Conservation (phyloP, 306 rosid species). For the Potentilla sterilis region DNA sequence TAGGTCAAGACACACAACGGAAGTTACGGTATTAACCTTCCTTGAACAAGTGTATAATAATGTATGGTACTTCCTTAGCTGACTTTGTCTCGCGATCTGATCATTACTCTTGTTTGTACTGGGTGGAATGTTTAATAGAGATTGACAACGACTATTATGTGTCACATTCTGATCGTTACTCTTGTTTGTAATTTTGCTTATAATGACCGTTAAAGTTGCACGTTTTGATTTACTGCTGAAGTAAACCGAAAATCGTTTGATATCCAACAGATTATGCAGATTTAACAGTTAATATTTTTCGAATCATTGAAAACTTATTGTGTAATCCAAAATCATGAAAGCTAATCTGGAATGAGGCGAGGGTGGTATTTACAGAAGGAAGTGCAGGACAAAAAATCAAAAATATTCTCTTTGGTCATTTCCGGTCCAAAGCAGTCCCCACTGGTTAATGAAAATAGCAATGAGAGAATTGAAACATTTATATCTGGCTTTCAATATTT, state of each 20-base stretch:
- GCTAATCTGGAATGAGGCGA: neutral
- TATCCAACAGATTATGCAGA: neutral
- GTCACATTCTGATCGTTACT: neutral
- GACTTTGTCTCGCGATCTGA: slow-evolving; percentile 5
- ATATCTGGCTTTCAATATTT: neutral
- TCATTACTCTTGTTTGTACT: slow-evolving; percentile 9
- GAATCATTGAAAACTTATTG: neutral
- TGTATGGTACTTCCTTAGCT: neutral
- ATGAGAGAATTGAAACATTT: neutral
- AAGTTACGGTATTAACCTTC: too few species aligned
- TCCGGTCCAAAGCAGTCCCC: neutral
- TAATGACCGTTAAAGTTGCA: neutral
- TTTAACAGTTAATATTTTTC: neutral
- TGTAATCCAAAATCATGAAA: neutral
- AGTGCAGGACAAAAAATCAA: neutral
- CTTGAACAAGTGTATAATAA: slow-evolving; percentile 24
- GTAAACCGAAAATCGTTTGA: neutral
- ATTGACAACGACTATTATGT: neutral
- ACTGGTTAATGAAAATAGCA: neutral
- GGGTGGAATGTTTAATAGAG: neutral
- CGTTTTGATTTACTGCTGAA: neutral
- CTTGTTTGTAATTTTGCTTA: neutral
- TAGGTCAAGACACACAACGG: too few species aligned
- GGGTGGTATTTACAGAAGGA: neutral
- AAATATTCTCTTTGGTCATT: neutral